Percentiles rank a stretch among this genome's conserved stretches.
phyloP scores from a whole-genome alignment of 768 basidiomycete genomes.

The Piloderma croceum region DNA sequence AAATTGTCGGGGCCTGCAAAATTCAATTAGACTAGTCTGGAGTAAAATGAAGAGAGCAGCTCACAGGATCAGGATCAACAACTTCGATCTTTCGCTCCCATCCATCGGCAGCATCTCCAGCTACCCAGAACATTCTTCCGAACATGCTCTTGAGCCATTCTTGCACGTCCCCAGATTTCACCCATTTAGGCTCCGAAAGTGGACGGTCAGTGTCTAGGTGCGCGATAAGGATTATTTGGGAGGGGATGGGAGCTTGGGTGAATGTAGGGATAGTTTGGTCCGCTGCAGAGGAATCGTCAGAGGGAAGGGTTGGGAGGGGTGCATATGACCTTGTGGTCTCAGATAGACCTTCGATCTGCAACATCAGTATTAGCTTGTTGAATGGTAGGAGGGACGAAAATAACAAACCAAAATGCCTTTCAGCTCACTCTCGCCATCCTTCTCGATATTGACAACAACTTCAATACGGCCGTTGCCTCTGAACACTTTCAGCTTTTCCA shows the following conservation, averaged over 20 bases:
- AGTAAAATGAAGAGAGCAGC: conserved; percentile 23
- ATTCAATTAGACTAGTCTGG: conserved; percentile 4
- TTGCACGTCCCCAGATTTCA: conserved; percentile 88
- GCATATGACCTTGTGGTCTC: conserved; percentile 68
- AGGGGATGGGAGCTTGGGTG: conserved; percentile 44
- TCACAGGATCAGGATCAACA: conserved; percentile 90
- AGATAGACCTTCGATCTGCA: conserved; percentile 68
- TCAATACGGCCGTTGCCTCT: conserved; percentile 84
- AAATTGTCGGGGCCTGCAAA: conserved; percentile 80
- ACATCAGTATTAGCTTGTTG: conserved; percentile 11
- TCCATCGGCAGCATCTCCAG: conserved; percentile 76
- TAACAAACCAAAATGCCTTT: conserved; percentile 71
- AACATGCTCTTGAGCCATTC: conserved; percentile 90
- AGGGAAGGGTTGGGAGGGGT: conserved; percentile 46
- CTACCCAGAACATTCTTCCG: conserved; percentile 82
- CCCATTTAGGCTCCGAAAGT: conserved; percentile 94
- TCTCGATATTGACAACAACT: conserved; percentile 57
- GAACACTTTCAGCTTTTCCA: conserved; percentile 75
- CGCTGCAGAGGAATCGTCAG: conserved; percentile 34
- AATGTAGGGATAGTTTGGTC: conserved; percentile 76
- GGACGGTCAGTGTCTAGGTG: conserved; percentile 86
- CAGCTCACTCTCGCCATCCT: conserved; percentile 49
- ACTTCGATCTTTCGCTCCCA: conserved; percentile 95
- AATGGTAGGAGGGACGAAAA: conserved; percentile 6
- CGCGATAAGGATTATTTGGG: conserved; percentile 58